Evolutionary conservation across 768 basidiomycete species (phyloP), one percentile per base, ranked within the genome.

Genomic region (Amanita inopinata): DNA sequence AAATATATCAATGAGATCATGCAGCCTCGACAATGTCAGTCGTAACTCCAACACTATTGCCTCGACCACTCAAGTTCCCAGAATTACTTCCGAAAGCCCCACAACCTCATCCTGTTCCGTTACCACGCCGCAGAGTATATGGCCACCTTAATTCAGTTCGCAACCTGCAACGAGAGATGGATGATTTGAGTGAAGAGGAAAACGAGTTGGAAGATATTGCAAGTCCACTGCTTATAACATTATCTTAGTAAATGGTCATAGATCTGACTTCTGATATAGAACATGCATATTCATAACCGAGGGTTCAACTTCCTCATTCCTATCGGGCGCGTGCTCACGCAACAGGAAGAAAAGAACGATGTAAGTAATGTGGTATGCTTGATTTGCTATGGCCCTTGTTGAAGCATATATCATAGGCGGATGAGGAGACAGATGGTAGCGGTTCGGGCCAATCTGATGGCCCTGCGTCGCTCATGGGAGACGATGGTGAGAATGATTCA

Each of bases 121-220:
- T 80, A 3, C 67, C 75, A 2, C 59, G 58, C 28, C 66, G 72
- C 28, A 71, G 73, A 38, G 64, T 63, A 2, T 73, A 78, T 50
- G 73, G 70, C 1, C 70, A 74, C 33, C 59, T 86, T 50, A 80
- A 78, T 51, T 67, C 71, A 23, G 66, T 71, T 31, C 74, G 87
- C 17, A 80, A 89, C 57, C 56, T 87, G 22, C 71, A 75, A 47
- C 73, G 76, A 30, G 85, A 90, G 57, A 81, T 85, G 69, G 83
- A 86, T 36, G 84, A 90, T 52, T 61, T 90, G 47, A 87, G 83
- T 46, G 87, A 89, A 44, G 87, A 89, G 56, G 87, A 89, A 60
- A 74, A 68, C 39, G 83, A 88, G 51, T 55, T 89, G n/a, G 86
- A 89, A 46, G 82, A 83, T 33, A 66, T 76, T 50, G 86, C 83